A percentile compares a stretch with the other conserved stretches of the same genome.
Evolutionary conservation across 1,139 yeast species (phyloP).

Genomic region (Wickerhamomyces sp.): DNA sequence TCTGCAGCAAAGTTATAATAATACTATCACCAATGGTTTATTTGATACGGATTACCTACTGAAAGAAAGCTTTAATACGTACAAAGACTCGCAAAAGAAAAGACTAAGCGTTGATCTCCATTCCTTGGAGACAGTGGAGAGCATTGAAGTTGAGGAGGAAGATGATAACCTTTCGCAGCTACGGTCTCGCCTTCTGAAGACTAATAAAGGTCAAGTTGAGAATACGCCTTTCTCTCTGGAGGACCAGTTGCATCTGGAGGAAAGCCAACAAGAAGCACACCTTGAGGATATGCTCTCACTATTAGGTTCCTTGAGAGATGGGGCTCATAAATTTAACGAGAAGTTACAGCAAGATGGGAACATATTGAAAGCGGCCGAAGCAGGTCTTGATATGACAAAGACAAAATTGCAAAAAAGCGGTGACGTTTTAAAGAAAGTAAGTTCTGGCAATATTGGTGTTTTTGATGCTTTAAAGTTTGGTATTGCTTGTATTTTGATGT

Average conservation of each 20-base stretch:
- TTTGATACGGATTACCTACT: constrained; percentile 8
- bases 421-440: constrained; percentile 25
- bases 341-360: constrained; percentile 32
- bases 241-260: constrained; percentile 30
- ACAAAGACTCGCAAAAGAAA: constrained; percentile 7
- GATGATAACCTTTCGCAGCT: constrained; percentile 23
- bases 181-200: constrained; percentile 27
- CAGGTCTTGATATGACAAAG: constrained; percentile 33
- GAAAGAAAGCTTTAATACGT: constrained; percentile 10
- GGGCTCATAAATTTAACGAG: constrained; percentile 33
- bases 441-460: constrained; percentile 27
- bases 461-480: constrained; percentile 26
- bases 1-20: constrained; percentile 8
- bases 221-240: constrained; percentile 19
- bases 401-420: constrained; percentile 30
- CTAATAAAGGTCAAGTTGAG: constrained; percentile 6
- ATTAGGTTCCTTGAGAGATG: constrained; percentile 29
- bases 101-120: constrained; percentile 4
- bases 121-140: neutral
- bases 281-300: constrained; percentile 32
- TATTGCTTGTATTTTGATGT: constrained; percentile 20
- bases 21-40: constrained; percentile 10
- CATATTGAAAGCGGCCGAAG: constrained; percentile 33
- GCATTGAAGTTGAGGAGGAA: constrained; percentile 2
- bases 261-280: constrained; percentile 30